Evolutionary conservation across 345 rosid species (phyloP), one percentile per base, ranked within the genome.

Genomic region (Nephelium lappaceum): DNA sequence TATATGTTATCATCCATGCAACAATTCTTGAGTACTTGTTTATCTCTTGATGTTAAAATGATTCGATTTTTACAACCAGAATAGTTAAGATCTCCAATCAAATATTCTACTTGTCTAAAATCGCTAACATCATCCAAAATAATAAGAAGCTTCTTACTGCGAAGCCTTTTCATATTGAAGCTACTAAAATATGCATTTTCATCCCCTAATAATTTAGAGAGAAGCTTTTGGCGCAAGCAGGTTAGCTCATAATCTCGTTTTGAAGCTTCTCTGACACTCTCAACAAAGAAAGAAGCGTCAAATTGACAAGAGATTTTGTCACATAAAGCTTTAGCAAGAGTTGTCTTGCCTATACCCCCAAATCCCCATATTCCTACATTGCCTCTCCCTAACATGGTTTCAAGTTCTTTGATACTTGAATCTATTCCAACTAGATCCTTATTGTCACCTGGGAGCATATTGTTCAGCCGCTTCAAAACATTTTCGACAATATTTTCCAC

Each of bases 51-150:
- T 11, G 80, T 77, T 31, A 77, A 3, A 3, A 77, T 60, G 19
- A 69, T 42, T 68, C 42, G 16, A 42, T 67, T 57, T 11, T 55
- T 27, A 1, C n/a, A 0, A 24, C 25, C 23, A 0, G 8, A 57
- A 16, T 38, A 31, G 4, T 11, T 23, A n/a, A 7, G 27, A 19
- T 27, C 41, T 38, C 67, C 77, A 23, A 25, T 6, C 19, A 81
- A 45, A 14, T 31, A 65, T 42, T 81, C 81, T 41, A 55, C 10
- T 71, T 86, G 86, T 7, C 38, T 61, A 14, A 60, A 67, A 53
- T 72, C 74, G 74, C 74, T 55, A 53, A 86, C 87, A 63, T 86
- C 36, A 9, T 86, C 87, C 0, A 86, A 51, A 62, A 86, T 11
- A 3, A 86, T 21, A 0, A 86, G 73, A 42, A 77, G 71, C 64